A percentile compares a stretch with the other conserved stretches of the same genome.
phyloP scores from a whole-genome alignment of 106 monocot genomes.

The Apostasia shenzhenica region DNA sequence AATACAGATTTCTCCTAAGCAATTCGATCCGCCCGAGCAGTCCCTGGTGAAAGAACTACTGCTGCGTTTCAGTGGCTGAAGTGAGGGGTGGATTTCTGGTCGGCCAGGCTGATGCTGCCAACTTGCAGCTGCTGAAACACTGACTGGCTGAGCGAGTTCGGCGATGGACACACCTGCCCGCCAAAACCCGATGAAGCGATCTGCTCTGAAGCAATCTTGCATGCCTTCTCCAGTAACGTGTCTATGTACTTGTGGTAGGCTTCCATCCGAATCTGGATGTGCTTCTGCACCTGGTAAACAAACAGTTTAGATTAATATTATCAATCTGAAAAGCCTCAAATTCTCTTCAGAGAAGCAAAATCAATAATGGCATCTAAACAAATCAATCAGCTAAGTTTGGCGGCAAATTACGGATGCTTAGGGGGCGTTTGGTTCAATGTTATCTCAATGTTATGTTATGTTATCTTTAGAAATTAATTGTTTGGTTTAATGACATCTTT shows the following conservation, averaged over 20 bases:
- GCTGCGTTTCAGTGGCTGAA: conserved; percentile 21
- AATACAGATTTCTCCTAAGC: not conserved
- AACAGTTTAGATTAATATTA: not conserved
- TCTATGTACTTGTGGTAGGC: conserved; percentile 83
- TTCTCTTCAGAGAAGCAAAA: not conserved
- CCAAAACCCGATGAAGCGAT: conserved; percentile 43
- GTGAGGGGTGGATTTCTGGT: conserved; percentile 15
- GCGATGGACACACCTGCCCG: conserved; percentile 16
- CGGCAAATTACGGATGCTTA: too few species aligned
- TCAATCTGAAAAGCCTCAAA: not conserved
- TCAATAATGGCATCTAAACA: not conserved
- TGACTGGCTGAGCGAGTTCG: conserved; percentile 33
- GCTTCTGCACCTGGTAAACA: conserved; percentile 81
- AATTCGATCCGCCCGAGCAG: not conserved
- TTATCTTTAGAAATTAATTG: too few species aligned
- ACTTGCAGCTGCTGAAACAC: conserved; percentile 39
- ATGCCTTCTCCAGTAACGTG: conserved; percentile 69
- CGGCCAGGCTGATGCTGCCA: conserved; percentile 25
- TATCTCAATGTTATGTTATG: too few species aligned
- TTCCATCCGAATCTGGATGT: conserved; percentile 76
- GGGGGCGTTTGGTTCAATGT: too few species aligned
- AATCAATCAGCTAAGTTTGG: not conserved
- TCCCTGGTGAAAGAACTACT: not conserved
- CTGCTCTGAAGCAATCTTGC: conserved; percentile 80
- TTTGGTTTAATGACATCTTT: too few species aligned